Evolutionary conservation across 306 rosid genomes (phyloP).

Genomic region (Gillenia trifoliata): DNA sequence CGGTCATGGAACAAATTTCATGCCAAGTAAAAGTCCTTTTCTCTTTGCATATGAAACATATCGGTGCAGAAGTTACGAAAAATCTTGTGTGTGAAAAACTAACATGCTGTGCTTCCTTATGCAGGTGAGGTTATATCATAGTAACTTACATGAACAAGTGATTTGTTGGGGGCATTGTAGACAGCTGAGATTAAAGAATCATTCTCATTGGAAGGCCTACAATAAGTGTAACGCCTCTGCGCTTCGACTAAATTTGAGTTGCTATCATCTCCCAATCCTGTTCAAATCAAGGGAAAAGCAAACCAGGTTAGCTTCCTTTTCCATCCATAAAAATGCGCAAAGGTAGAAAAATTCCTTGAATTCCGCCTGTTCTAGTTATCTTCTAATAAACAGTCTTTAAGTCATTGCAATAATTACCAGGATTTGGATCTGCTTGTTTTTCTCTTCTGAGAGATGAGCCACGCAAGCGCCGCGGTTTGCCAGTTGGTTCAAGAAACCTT

Average conservation of each 20-base stretch:
- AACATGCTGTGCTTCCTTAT: not conserved
- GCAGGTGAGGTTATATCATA: not conserved
- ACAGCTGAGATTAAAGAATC: slow-evolving; percentile 8
- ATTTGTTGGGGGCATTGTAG: not conserved
- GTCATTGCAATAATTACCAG: not conserved
- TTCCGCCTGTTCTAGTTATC: not conserved
- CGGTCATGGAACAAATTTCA: not conserved
- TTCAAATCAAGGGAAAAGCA: not conserved
- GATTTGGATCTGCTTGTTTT: not conserved
- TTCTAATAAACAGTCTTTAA: not conserved
- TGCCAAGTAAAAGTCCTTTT: not conserved
- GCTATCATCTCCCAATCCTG: slow-evolving; percentile 20
- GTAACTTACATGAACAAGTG: slow-evolving; percentile 24
- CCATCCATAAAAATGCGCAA: not conserved
- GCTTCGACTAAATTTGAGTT: not conserved
- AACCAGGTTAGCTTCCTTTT: slow-evolving; percentile 2
- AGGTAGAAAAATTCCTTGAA: not conserved
- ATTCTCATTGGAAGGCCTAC: slow-evolving; percentile 12
- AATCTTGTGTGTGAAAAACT: not conserved
- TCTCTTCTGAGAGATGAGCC: not conserved
- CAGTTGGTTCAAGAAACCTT: not conserved
- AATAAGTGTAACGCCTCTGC: slow-evolving; percentile 7
- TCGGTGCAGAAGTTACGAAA: not conserved
- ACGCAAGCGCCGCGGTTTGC: not conserved
- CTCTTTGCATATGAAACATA: not conserved